A percentile compares a stretch with the other conserved stretches of the same genome.
Evolutionary conservation across 306 rosid genomes (phyloP).

Genomic region (Vigna nakashimae): DNA sequence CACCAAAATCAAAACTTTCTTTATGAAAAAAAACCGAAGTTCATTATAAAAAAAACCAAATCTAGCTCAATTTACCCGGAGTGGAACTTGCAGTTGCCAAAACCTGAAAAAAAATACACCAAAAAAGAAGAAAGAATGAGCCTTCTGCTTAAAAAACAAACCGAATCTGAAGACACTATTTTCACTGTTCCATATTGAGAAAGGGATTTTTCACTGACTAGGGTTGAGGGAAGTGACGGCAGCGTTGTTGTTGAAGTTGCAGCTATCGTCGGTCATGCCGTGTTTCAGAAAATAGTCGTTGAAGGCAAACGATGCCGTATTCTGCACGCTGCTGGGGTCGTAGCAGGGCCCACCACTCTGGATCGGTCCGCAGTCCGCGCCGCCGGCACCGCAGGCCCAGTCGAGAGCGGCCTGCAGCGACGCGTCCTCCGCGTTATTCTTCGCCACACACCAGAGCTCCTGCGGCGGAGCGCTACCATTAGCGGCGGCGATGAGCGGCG

Average conservation of each 20-base stretch:
- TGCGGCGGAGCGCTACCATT: constrained; percentile 43
- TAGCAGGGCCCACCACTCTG: constrained; percentile 85
- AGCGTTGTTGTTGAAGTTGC: constrained; percentile 75
- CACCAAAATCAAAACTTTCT: background rate
- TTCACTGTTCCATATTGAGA: background rate
- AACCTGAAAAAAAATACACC: constrained; percentile 65
- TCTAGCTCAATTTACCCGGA: constrained; percentile 67
- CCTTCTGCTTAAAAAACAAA: constrained; percentile 1
- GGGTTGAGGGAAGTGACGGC: constrained; percentile 83
- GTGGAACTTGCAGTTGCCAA: constrained; percentile 73
- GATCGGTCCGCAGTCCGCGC: constrained; percentile 79
- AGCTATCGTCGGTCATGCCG: constrained; percentile 75
- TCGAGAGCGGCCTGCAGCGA: constrained; percentile 72
- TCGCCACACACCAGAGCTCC: constrained; percentile 97
- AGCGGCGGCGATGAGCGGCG: constrained; percentile 41
- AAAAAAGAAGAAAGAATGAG: background rate
- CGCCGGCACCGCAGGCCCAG: constrained; percentile 94
- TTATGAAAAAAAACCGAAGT: background rate
- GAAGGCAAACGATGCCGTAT: constrained; percentile 85
- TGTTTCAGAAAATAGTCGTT: constrained; percentile 76
- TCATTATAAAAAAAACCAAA: background rate
- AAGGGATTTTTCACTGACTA: constrained; percentile 54
- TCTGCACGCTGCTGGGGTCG: constrained; percentile 61
- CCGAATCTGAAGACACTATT: background rate
- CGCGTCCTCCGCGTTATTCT: constrained; percentile 88